Base-by-base conservation (phyloP, 257 asterid species). In the Capsicum pubescens region DNA sequence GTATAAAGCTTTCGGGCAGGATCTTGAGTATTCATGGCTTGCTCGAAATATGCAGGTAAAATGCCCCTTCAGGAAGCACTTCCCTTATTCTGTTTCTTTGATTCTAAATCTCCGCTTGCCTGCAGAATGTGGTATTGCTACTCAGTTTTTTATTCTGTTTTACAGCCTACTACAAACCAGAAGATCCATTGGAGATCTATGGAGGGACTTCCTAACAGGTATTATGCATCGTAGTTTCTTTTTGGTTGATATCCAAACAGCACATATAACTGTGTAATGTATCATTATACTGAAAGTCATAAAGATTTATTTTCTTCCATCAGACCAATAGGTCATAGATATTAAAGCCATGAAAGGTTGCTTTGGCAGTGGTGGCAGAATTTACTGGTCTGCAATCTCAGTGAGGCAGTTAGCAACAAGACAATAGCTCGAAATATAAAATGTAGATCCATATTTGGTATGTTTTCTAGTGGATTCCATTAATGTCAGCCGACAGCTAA, bases 151-250 rank as follows among this genome's bases (percentile, higher is more conserved):
- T 32, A 70, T 76, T 74, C 70, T 35, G 58, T 68, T 58, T 79
- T 85, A 87, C 96, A 94, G 98, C 99, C 99, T 79, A 96, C 87
- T 35, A 91, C 64, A 12, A 93, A 96, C 89, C 98, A 96, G 97
- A 94, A 96, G 89, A 94, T 94, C 88, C 98, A 96, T 85, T 93
- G 98, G 98, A 89, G 97, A 88, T 94, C 99, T 80, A 84, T 96
- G 76, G 97, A 96, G 88, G 99, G 99, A 74, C 99, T 96, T 83
- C 98, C 99, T 60, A 96, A 96, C 90, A 92, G 94, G 99, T 94
- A 91, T 15, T 8, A 3, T 76, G 64, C 46, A 13, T 76, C 44
- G 13, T 54, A 76, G 64, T 76, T 52, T 54, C 3, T 3, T 76
- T 52, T 52, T 76, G 26, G 64, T 76, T 76, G 26, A 46, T 26